Base-by-base conservation (phyloP, 371 early-diverging fungal species). In the Choanephora cucurbitarum region DNA sequence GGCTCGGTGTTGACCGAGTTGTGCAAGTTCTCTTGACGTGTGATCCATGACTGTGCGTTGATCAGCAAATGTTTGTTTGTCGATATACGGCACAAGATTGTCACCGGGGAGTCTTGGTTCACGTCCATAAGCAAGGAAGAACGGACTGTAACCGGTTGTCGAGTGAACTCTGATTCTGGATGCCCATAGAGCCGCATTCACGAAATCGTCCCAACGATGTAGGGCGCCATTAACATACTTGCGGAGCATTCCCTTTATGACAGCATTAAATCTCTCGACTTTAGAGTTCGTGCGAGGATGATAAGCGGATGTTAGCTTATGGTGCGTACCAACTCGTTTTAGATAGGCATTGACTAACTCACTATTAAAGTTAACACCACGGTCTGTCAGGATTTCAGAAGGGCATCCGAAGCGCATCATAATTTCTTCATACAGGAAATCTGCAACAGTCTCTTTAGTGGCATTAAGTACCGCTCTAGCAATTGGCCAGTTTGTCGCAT, bases 401-500 rank as follows among this genome's bases (percentile, higher is more conserved):
- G 66, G 72, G 17, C 64, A 58, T 9, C 77, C 70, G 47, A 64
- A 69, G 7, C 32, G 53, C 41, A 60, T 44, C 17, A 67, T 28
- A 5, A 28, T 28, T 28, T 28, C 28, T 3, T 28, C 28, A 7
- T 28, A 28, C 7, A 75, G 22, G 24, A 75, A 74, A 1, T 62
- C 39, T 4, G 72, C 69, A 40, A 77, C 52, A 0, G 67, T 62
- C 19, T 66, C 57, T 18, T 57, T 62, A 1, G 64, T 55, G 1
- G 72, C 70, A 8, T 47, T 58, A 31, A 67, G 70, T 5, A 74
- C 55, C 4, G 75, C 72, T 11, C 56, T 51, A 4, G 75, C 72
- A 23, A 28, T 28, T 5, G 28, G 28, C 28, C 28, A 28, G 7
- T 28, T 28, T 40, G 60, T 55, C 1, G 56, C 43, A 15, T 46